These are phyloP conservation scores for Alnus rubra DNA, from an alignment of 306 rosid species.

Conservation along the genomic window DNA sequence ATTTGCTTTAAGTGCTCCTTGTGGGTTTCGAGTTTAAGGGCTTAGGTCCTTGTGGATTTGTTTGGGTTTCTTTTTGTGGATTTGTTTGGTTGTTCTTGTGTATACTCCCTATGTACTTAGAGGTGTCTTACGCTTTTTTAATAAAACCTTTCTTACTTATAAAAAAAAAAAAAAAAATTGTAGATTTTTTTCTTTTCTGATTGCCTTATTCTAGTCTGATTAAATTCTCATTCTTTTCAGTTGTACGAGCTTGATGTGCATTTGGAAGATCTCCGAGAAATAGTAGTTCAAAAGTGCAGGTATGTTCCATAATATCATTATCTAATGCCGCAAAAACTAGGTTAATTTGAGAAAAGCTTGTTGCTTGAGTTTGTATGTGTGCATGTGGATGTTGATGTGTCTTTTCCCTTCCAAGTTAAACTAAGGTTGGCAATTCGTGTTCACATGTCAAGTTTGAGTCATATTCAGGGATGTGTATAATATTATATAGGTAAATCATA, in stretches of 20 bases:
- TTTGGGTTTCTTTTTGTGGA: no score
- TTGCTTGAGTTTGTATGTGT: not conserved
- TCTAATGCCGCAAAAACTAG: not conserved
- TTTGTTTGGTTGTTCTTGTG: no score
- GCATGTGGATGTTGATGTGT: not conserved
- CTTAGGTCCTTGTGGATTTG: no score
- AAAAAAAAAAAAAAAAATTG: no score
- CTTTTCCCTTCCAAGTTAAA: not conserved
- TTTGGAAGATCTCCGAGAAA: constrained; percentile 78
- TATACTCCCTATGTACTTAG: no score
- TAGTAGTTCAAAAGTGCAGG: constrained; percentile 85
- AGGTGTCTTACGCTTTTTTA: no score
- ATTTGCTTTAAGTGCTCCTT: no score
- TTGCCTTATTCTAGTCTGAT: not conserved
- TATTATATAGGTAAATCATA: no score
- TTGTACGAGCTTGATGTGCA: constrained; percentile 65
- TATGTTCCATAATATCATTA: constrained; percentile 33
- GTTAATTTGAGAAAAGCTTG: not conserved
- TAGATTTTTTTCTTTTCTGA: not conserved
- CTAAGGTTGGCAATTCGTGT: not conserved
- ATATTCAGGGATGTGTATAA: no score
- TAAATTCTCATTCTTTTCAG: constrained; percentile 46
- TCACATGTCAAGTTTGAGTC: no score
- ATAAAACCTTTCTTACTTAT: no score
- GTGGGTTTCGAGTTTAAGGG: no score